Conservation (phyloP, 345 rosid genomes). For the Excoecaria cochinchinensis region DNA sequence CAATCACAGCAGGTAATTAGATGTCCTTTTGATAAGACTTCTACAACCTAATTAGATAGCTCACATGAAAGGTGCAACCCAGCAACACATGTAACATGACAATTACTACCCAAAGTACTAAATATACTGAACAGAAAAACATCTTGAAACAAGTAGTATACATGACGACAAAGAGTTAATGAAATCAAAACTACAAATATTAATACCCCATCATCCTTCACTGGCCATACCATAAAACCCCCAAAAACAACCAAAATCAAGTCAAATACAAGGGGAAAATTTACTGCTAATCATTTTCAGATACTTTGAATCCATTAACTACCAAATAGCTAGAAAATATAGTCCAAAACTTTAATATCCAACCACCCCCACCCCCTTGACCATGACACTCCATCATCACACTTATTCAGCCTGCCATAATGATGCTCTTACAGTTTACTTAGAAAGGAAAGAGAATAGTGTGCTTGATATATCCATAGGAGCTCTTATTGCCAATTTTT, state of each 20-base stretch:
- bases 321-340: not conserved
- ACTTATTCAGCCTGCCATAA: not conserved
- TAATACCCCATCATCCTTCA: not conserved
- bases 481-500: not conserved
- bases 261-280: not conserved
- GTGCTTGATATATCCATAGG: not conserved
- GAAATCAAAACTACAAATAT: not conserved
- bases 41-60: not conserved
- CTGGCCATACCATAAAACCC: not conserved
- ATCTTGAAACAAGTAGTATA: not conserved
- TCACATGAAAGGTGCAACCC: not conserved
- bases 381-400: not conserved
- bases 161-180: not conserved
- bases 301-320: not conserved
- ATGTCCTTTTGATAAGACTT: not conserved
- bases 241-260: not conserved
- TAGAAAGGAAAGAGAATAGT: no score
- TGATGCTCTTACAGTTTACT: not conserved
- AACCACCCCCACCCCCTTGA: no score
- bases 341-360: not conserved
- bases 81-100: not conserved
- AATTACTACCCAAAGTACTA: no score
- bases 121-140: not conserved
- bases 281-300: not conserved
- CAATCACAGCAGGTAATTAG: not conserved